Percentiles rank a stretch among this genome's conserved stretches.
Conservation (phyloP, 805 yeast genomes). For the Candida fluviatilis region DNA sequence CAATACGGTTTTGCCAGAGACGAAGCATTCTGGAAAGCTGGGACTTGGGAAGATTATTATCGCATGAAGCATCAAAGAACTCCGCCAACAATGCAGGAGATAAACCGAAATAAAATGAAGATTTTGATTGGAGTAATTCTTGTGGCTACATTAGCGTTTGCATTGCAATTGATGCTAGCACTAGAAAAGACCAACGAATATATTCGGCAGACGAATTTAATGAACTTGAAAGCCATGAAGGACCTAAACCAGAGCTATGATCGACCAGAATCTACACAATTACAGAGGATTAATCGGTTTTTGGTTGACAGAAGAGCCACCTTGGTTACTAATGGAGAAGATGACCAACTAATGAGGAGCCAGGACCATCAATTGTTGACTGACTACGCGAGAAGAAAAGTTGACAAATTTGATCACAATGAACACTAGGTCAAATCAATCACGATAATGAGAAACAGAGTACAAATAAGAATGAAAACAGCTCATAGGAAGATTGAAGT, state of each 20-base stretch:
- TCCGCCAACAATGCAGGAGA: conserved; percentile 39
- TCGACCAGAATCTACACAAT: conserved; percentile 21
- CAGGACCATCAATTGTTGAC: conserved; percentile 25
- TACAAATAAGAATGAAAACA: background rate
- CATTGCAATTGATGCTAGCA: conserved; percentile 35
- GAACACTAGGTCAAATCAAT: background rate
- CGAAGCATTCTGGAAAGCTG: conserved; percentile 56
- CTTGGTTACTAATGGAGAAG: conserved; percentile 13
- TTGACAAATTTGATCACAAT: conserved; percentile 13
- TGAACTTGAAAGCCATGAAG: conserved; percentile 25
- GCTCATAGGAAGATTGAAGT: background rate
- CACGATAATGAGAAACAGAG: background rate
- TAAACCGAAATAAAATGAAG: conserved; percentile 40
- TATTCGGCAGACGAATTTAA: conserved; percentile 18
- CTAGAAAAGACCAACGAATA: conserved; percentile 30
- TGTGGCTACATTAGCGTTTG: conserved; percentile 26
- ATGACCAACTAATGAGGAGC: conserved; percentile 13
- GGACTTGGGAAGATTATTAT: conserved; percentile 63
- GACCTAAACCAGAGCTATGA: conserved; percentile 24
- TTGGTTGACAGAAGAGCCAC: conserved; percentile 28
- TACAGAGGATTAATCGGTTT: conserved; percentile 31
- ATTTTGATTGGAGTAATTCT: conserved; percentile 32
- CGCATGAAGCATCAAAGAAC: conserved; percentile 31
- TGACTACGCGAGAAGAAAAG: conserved; percentile 28
- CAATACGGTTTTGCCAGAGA: conserved; percentile 26